Conservation (phyloP, 257 asterid genomes). For the Lycium ferocissimum region DNA sequence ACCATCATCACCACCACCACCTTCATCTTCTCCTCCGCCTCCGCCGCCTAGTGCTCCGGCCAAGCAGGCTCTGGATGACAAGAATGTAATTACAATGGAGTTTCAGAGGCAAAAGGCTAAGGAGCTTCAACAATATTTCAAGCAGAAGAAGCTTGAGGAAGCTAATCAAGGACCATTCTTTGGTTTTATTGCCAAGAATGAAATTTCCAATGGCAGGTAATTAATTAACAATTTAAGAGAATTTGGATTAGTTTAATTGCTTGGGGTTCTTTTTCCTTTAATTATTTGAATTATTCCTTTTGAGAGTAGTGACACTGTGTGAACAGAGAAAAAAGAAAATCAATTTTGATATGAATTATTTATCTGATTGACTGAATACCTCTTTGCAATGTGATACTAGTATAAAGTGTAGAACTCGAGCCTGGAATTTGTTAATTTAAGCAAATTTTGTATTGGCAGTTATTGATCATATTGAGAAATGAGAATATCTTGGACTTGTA, state of each 20-base stretch:
- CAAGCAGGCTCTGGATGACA: conserved; percentile 57
- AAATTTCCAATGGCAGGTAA: conserved; percentile 92
- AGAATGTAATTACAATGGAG: conserved; percentile 69
- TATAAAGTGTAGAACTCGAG: neutral
- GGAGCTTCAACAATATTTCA: conserved; percentile 91
- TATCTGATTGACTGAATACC: neutral
- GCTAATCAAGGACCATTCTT: conserved; percentile 90
- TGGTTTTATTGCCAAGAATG: conserved; percentile 88
- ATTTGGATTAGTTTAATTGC: neutral
- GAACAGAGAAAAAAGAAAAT: neutral
- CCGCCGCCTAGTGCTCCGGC: conserved; percentile 44
- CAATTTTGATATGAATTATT: neutral
- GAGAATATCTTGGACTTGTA: too few species aligned
- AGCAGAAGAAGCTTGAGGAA: conserved; percentile 85
- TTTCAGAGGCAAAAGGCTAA: conserved; percentile 96
- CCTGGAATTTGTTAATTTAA: too few species aligned
- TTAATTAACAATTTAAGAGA: neutral
- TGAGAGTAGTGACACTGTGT: neutral
- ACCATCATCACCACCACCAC: conserved; percentile 34
- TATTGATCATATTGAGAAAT: neutral
- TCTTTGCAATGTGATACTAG: neutral
- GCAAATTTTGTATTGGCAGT: neutral
- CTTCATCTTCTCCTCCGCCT: too few species aligned
- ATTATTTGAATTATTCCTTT: neutral
- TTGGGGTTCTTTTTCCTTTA: neutral